These are phyloP conservation scores for Fusarium sp. DNA, from an alignment of 2,329 filamentous ascomycete genomes.

Conservation along the genomic window DNA sequence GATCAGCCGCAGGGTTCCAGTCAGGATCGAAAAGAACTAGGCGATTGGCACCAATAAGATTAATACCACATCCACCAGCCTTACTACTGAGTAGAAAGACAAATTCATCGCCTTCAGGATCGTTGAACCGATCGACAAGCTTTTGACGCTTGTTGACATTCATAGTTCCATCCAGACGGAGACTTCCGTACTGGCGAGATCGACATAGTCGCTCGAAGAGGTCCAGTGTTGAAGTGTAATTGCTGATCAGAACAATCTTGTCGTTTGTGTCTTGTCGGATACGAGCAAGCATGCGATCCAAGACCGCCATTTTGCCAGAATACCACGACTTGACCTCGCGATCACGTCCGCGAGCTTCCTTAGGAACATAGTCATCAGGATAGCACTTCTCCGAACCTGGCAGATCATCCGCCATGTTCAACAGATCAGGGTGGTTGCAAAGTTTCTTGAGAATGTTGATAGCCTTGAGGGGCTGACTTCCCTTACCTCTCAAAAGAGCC, in stretches of 20 bases:
- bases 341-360: conserved; percentile 87
- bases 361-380: conserved; percentile 88
- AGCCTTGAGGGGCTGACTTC: conserved; percentile 94
- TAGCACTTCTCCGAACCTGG: conserved; percentile 86
- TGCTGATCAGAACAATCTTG: conserved; percentile 98
- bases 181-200: conserved; percentile 81
- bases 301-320: conserved; percentile 96
- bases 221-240: conserved; percentile 96
- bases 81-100: conserved; percentile 97
- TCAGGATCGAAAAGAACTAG: conserved; percentile 96
- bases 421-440: conserved; percentile 95
- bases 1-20: conserved; percentile 98
- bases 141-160: conserved; percentile 97
- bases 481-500: conserved; percentile 89
- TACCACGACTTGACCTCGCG: conserved; percentile 95
- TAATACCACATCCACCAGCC: conserved; percentile 95
- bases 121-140: conserved; percentile 96
- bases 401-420: conserved; percentile 84
- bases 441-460: conserved; percentile 98
- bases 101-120: conserved; percentile 89
- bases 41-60: conserved; percentile 92
- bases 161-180: conserved; percentile 97
- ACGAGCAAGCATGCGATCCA: conserved; percentile 96
- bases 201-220: conserved; percentile 93
- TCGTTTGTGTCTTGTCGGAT: conserved; percentile 97